Evolutionary conservation across 106 monocot genomes (phyloP), one percentile per base, ranked within the genome.

Genomic region (Platanthera zijinensis): DNA sequence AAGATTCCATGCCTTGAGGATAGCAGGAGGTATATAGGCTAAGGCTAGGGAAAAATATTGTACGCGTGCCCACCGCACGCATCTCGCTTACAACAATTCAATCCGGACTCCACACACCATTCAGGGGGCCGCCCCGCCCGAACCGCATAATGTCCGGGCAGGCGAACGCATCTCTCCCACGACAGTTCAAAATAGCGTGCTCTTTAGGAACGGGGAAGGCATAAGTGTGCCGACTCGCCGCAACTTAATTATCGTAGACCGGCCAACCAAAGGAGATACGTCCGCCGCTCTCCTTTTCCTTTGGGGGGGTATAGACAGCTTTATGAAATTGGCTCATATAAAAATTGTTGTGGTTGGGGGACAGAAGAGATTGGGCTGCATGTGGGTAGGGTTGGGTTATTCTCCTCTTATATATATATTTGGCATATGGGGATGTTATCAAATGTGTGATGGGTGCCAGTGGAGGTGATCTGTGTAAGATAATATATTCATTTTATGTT

Each of bases 281-380:
- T n/a, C 45, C 70, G 50, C 45, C 45, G 14, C 5, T 25, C 8
- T 69, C 21, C 69, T 8, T 21, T 78, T 22, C 50, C 10, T 17
- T 19, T 73, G 9, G 51, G 2, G 57, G 71, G n/a, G n/a, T n/a
- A n/a, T 3, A 48, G 17, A 8, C 17, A 22, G 15, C 45, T 52
- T 5, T 57, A 21, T 72, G 2, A 39, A 39, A 56, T 59, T 72
- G 25, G 28, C 50, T 74, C 52, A 13, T 80, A 62, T 25, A 50
- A 57, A 79, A 73, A 19, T 49, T 9, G 39, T 3, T 57, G 76
- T 81, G 17, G 48, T 81, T 50, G 48, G 81, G 52, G 70, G 52
- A 69, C 68, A 69, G 19, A 48, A 14, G 15, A 59, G 57, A 69
- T 57, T 76, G 81, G 57, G 52, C 59, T 81, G 69, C 76, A 81